Evolutionary conservation across 2,329 filamentous ascomycete genomes (phyloP).

Genomic region (Pseudocercospora macadamiae): DNA sequence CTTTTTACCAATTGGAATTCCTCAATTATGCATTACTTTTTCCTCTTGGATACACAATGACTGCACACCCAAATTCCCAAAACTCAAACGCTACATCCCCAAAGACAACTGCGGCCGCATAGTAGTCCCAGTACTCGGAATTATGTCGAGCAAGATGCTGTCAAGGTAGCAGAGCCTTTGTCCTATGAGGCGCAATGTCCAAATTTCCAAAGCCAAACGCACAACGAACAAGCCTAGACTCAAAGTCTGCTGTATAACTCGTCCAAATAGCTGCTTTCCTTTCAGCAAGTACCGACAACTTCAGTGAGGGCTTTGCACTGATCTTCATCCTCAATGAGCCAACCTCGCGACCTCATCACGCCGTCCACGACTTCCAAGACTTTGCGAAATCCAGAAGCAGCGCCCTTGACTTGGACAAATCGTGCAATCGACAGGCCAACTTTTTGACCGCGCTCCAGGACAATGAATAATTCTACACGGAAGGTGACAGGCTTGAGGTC

Average conservation of each 20-base stretch:
- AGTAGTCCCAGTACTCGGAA: background rate
- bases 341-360: slow-evolving; percentile 65
- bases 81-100: background rate
- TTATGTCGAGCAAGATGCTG: no score
- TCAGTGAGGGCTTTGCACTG: slow-evolving; percentile 45
- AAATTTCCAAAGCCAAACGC: background rate
- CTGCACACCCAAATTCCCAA: slow-evolving; percentile 2
- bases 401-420: slow-evolving; percentile 89
- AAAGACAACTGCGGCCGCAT: background rate
- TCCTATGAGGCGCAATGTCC: no score
- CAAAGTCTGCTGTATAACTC: background rate
- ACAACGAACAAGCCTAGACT: background rate
- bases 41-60: background rate
- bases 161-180: no score
- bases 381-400: slow-evolving; percentile 83
- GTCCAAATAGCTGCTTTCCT: background rate
- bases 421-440: slow-evolving; percentile 75
- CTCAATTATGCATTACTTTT: slow-evolving; percentile 5
- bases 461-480: slow-evolving; percentile 82
- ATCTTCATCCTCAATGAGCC: slow-evolving; percentile 65
- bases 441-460: slow-evolving; percentile 80
- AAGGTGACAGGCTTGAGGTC: slow-evolving; percentile 87
- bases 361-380: slow-evolving; percentile 76
- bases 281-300: background rate
- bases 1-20: no score